Percentiles rank a stretch among this genome's conserved stretches.
Conservation (phyloP, 75 land plant species). For the Cunninghamia lanceolata region DNA sequence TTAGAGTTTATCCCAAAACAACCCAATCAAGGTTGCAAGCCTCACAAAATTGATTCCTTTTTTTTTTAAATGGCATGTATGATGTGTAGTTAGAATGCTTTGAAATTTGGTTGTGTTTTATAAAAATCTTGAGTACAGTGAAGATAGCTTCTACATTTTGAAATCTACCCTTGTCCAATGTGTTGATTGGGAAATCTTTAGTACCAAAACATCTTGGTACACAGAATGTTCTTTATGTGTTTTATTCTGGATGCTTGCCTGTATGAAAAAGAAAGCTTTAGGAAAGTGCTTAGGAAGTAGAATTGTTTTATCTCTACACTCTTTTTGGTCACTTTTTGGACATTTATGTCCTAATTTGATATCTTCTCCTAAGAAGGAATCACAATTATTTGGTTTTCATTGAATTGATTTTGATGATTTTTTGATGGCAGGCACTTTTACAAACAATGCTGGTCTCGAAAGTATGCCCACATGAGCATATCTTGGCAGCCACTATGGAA, state of each 20-base stretch:
- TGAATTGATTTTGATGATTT: conserved; percentile 7
- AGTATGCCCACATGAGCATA: conserved; percentile 52
- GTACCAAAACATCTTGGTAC: background rate
- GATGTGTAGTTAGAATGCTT: background rate
- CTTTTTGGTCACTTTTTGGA: background rate
- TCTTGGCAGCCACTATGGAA: conserved; percentile 84
- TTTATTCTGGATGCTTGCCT: background rate
- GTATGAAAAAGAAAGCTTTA: background rate
- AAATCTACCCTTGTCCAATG: background rate
- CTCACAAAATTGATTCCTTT: background rate
- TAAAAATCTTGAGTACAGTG: background rate
- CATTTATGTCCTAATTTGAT: background rate
- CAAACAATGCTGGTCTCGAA: conserved; percentile 82
- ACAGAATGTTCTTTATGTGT: background rate
- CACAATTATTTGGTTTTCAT: background rate
- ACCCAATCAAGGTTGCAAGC: background rate
- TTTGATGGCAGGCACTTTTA: conserved; percentile 59
- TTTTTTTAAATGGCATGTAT: background rate
- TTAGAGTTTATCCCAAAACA: background rate
- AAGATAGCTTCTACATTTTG: background rate
- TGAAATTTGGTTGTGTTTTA: background rate
- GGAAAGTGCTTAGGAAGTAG: background rate
- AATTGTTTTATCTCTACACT: background rate
- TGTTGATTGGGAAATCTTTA: background rate
- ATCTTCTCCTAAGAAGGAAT: background rate